phyloP scores from a whole-genome alignment of 257 asterid genomes.

The Catharanthus roseus region DNA sequence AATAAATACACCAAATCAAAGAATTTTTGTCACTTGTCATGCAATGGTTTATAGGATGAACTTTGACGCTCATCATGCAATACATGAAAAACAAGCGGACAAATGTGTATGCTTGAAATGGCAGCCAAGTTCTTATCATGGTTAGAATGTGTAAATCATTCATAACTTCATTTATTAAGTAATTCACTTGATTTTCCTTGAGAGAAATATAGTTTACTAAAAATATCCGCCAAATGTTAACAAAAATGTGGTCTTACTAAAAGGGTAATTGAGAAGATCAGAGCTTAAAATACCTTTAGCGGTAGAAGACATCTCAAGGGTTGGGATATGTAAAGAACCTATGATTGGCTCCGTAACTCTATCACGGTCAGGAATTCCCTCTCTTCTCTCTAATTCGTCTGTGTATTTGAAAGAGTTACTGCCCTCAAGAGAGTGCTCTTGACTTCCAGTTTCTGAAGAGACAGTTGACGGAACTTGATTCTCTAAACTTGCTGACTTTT shows the following conservation, averaged over 20 bases:
- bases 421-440: conserved; percentile 26
- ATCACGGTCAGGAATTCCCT: conserved; percentile 26
- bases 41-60: not conserved
- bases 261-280: not conserved
- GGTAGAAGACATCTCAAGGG: conserved; percentile 18
- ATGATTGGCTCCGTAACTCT: conserved; percentile 16
- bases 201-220: too few species aligned
- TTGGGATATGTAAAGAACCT: conserved; percentile 20
- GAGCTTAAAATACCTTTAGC: conserved; percentile 19
- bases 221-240: not conserved
- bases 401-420: conserved; percentile 30
- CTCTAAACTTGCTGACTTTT: conserved; percentile 25
- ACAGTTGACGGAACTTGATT: conserved; percentile 12
- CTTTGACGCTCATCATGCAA: too few species aligned
- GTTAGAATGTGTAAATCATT: not conserved
- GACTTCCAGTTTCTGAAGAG: conserved; percentile 22
- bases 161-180: not conserved
- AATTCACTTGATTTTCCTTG: not conserved
- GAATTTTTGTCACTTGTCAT: not conserved
- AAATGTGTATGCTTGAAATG: not conserved
- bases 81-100: not conserved
- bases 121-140: not conserved
- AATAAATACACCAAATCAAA: not conserved
- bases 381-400: conserved; percentile 22
- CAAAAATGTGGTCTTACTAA: not conserved